phyloP scores from a whole-genome alignment of 495 filamentous ascomycete genomes.

The Trichoderma gamsii region DNA sequence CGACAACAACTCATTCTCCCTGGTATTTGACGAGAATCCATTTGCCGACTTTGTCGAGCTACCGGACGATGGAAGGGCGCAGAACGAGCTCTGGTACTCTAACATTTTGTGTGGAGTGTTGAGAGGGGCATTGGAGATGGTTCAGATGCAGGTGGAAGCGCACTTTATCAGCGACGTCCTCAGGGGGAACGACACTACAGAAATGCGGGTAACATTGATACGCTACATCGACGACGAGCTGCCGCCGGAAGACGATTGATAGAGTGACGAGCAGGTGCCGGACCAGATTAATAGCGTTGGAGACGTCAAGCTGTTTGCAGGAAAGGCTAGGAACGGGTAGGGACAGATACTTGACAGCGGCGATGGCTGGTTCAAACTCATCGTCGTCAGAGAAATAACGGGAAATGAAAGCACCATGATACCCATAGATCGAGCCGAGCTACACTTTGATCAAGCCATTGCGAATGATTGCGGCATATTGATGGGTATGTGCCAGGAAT shows the following conservation, averaged over 20 bases:
- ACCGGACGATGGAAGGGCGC: constrained; percentile 89
- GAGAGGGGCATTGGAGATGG: constrained; percentile 91
- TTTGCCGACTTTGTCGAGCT: constrained; percentile 95
- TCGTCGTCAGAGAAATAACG: neutral
- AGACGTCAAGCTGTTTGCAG: neutral
- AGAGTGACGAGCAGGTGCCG: neutral
- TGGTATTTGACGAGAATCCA: constrained; percentile 95
- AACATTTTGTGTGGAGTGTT: constrained; percentile 94
- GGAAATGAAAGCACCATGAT: neutral
- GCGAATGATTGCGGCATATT: neutral
- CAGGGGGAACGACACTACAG: constrained; percentile 88
- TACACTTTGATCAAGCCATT: neutral
- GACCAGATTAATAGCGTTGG: neutral
- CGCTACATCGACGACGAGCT: constrained; percentile 97
- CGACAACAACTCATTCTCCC: constrained; percentile 92
- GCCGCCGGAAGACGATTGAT: constrained; percentile 88
- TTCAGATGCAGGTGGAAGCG: constrained; percentile 98
- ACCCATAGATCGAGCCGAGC: constrained; percentile 13
- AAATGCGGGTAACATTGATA: constrained; percentile 90
- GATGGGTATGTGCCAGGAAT: neutral
- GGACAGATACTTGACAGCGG: neutral
- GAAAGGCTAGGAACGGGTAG: neutral
- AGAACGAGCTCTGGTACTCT: constrained; percentile 97
- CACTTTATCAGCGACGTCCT: constrained; percentile 95
- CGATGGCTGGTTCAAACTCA: neutral